phyloP scores from a whole-genome alignment of 371 early-diverging fungal genomes.

The Saksenaea vasiformis region DNA sequence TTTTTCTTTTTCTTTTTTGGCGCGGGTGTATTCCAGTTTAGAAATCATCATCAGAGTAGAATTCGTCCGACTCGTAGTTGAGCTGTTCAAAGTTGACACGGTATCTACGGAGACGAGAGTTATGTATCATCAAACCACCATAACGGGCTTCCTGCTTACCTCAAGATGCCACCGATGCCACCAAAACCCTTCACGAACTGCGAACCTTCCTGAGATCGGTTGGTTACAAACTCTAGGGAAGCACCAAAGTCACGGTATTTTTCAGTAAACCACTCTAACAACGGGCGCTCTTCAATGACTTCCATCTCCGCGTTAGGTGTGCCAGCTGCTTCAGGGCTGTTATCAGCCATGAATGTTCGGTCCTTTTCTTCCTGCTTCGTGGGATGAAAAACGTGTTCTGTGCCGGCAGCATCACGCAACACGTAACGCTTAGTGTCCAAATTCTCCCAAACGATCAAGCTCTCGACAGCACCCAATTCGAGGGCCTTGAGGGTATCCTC shows the following conservation, averaged over 20 bases:
- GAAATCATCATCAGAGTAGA: constrained; percentile 43
- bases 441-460: constrained; percentile 94
- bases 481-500: constrained; percentile 93
- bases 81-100: constrained; percentile 86
- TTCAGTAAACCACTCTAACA: constrained; percentile 98
- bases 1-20: constrained; percentile 2
- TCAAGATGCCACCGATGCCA: constrained; percentile 88
- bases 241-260: constrained; percentile 93
- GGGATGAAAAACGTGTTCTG: constrained; percentile 66
- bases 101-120: constrained; percentile 56
- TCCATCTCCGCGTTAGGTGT: constrained; percentile 70
- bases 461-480: constrained; percentile 94
- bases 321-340: constrained; percentile 31
- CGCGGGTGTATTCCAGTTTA: constrained; percentile 7
- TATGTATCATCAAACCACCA: neutral
- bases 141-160: constrained; percentile 5
- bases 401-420: constrained; percentile 67
- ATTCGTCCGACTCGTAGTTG: constrained; percentile 57
- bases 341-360: constrained; percentile 39
- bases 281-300: constrained; percentile 68
- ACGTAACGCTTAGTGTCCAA: constrained; percentile 73
- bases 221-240: constrained; percentile 92
- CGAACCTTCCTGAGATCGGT: constrained; percentile 93
- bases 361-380: constrained; percentile 80
- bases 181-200: constrained; percentile 99